phyloP scores from a whole-genome alignment of 441 rosid genomes.

The Gossypium davidsonii region DNA sequence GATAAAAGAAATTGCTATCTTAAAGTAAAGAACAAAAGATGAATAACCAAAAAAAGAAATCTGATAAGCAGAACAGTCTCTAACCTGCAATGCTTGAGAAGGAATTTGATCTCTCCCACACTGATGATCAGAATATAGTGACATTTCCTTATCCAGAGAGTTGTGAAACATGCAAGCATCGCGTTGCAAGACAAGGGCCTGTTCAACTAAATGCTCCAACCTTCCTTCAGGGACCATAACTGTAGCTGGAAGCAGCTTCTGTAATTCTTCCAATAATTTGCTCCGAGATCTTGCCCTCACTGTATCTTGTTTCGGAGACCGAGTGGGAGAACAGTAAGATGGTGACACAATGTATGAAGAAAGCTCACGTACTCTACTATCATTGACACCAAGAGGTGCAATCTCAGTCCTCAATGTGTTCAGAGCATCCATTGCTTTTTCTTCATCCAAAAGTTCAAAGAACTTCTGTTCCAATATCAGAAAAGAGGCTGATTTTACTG shows the following conservation, averaged over 20 bases:
- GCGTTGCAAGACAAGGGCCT: constrained; percentile 44
- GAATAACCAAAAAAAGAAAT: not conserved
- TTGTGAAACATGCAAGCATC: constrained; percentile 55
- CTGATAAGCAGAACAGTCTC: constrained; percentile 14
- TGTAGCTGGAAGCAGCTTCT: constrained; percentile 49
- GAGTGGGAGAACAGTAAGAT: constrained; percentile 16
- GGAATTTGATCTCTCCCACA: constrained; percentile 63
- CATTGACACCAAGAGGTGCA: constrained; percentile 36
- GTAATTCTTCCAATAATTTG: constrained; percentile 48
- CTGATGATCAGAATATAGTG: constrained; percentile 56
- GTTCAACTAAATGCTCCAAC: constrained; percentile 66
- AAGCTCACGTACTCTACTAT: constrained; percentile 38
- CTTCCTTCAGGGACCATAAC: constrained; percentile 53
- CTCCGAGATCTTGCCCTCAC: constrained; percentile 35
- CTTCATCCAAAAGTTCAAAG: constrained; percentile 41
- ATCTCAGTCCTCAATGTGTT: constrained; percentile 57
- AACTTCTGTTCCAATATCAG: constrained; percentile 58
- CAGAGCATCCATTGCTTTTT: constrained; percentile 43
- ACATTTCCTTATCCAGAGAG: constrained; percentile 44
- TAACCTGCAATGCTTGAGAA: constrained; percentile 62
- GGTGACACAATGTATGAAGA: constrained; percentile 38
- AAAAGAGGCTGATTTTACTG: constrained; percentile 45
- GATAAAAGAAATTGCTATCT: not conserved
- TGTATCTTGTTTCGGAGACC: constrained; percentile 23
- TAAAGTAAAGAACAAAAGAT: not conserved